phyloP scores from a whole-genome alignment of 495 filamentous ascomycete genomes.

The Xylaria cubensis region DNA sequence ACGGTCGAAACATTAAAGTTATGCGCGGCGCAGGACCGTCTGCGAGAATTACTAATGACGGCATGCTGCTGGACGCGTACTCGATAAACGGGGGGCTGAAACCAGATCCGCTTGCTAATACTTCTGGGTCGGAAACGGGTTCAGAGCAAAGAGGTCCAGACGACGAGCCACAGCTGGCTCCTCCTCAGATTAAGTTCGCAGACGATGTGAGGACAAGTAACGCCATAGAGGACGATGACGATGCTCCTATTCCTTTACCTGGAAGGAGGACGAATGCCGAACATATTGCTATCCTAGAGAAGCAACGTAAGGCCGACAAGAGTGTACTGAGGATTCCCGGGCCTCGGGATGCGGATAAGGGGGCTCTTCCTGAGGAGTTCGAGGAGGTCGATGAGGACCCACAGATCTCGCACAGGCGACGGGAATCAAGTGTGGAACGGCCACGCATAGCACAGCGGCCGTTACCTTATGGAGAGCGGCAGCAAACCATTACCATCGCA shows the following conservation, averaged over 20 bases:
- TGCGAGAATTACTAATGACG: conserved; percentile 55
- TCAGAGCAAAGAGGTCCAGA: conserved; percentile 26
- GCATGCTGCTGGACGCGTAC: conserved; percentile 48
- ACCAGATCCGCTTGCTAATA: conserved; percentile 33
- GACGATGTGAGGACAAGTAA: conserved; percentile 62
- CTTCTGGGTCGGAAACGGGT: conserved; percentile 37
- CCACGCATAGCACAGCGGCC: conserved; percentile 29
- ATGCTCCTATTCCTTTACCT: conserved; percentile 52
- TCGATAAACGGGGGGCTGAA: conserved; percentile 30
- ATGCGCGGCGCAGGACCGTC: conserved; percentile 60
- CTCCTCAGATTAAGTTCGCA: conserved; percentile 66
- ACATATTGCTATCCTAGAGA: conserved; percentile 85
- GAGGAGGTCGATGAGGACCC: conserved; percentile 39
- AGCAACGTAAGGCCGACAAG: conserved; percentile 77
- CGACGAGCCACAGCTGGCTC: conserved; percentile 22
- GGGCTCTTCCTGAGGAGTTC: conserved; percentile 67
- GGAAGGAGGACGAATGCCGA: conserved; percentile 69
- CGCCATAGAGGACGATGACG: conserved; percentile 41
- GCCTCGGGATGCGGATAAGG: conserved; percentile 83
- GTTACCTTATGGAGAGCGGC: conserved; percentile 46
- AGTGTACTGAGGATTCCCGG: conserved; percentile 84
- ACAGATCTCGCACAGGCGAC: conserved; percentile 22
- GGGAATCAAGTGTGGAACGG: conserved; percentile 37
- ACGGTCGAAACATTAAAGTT: conserved; percentile 75
- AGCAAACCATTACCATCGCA: conserved; percentile 68